Base-by-base conservation (phyloP, 2,329 filamentous ascomycete species). In the Akanthomyces lecanii region DNA sequence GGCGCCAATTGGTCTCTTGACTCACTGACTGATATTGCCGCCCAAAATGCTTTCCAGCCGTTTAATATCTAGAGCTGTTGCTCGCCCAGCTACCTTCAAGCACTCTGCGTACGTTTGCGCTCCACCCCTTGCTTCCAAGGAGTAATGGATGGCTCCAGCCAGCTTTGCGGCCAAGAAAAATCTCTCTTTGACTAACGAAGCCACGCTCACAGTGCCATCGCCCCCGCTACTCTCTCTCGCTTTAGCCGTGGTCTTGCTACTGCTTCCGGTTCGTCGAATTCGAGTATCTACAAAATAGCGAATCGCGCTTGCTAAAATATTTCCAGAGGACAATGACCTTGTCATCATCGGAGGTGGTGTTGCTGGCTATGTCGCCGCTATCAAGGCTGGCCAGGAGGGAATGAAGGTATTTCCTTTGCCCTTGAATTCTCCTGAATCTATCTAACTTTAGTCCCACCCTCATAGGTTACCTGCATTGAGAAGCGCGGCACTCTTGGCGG, bases 291-390 rank as follows among this genome's bases (percentile, higher is more conserved):
- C 28, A 30, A 36, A 45, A 45, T 8, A n/a, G 23, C 52, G n/a
- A 45, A 21, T 36, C 47, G 38, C 36, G 18, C 18, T 45, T 52
- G 40, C 79, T 81, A 77, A 82, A 82, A 67, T 60, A 66, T 67
- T 64, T 65, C 69, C 76, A 92, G 92, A 93, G 78, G 92, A 97
- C 78, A 96, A 97, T 79, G 95, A 99, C 78, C 84, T 99, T 62
- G 89, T 99, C 74, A 93, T 99, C 79, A 97, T 99, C 74, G 95
- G 95, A 73, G 95, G 95, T 77, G 95, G 95, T 81, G 95, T 98
- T 73, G 95, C 94, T 71, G 95, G 95, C 75, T 99, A 99, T 81
- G 95, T 99, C 73, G 94, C 95, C 69, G 95, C 95, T 72, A 99
- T 99, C 84, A 99, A 98, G 83, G 95, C 95, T 73, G 95, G 93